Evolutionary conservation across 495 filamentous ascomycete species (phyloP), one percentile per base, ranked within the genome.

Genomic region (Trichoderma parareesei): DNA sequence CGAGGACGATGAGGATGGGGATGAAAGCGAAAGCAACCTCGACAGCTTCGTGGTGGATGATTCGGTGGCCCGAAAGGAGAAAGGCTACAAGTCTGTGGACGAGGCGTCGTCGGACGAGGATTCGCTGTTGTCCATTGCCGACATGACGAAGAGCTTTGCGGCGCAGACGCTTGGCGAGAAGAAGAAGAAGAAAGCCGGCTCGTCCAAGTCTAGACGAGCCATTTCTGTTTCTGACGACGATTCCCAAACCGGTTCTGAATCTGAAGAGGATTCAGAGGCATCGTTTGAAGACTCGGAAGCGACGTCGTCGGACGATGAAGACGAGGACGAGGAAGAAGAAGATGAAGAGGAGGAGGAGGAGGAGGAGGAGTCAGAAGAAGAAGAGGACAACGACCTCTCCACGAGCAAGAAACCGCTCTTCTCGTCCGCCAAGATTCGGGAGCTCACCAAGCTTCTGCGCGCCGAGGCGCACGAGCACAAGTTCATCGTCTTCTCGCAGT

Each of bases 401-500:
- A 41, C 33, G 37, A 42, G 35, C 18, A 13, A n/a, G 77, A 74
- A 40, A 74, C 76, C 11, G 53, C 74, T 84, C 40, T 79, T 87
- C 13, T 84, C 87, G 4, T 98, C 94, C 3, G 91, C 94, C 66
- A 98, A 98, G 78, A 95, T 97, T 71, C 87, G 86, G 61, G 86
- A 90, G 63, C 80, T 98, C 35, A 83, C 97, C 74, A 76, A 81
- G 67, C 88, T 98, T 67, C 87, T 98, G 18, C 82, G 86, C 69
- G 85, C 86, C 65, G 94, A 98, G 73, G 84, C 87, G 0, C 73
- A 82, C 42, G 74, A 79, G 61, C 87, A 96, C 80, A 98, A 98
- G 74, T 94, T 94, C 74, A 98, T 98, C 73, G 91, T 98, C 66
- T 98, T 98, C 76, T 96, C 91, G 3, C 90, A 97, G 70, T 97